A percentile compares a stretch with the other conserved stretches of the same genome.
Conservation (phyloP, 805 yeast genomes). For the Blastobotrys muscicola region DNA sequence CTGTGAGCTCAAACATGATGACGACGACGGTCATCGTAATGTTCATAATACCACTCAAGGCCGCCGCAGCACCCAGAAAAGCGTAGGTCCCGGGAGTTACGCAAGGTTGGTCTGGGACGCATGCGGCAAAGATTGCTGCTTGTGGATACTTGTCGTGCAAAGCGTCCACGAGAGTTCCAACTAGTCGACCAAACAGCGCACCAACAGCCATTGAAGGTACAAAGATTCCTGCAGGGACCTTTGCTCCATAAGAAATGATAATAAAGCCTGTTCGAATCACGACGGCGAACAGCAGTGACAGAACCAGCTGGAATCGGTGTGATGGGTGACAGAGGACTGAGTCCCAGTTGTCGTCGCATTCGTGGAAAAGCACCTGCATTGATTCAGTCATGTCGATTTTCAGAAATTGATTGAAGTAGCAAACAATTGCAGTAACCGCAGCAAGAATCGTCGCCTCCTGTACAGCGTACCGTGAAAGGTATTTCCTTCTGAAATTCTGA, state of each 20-base stretch:
- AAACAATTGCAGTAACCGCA: conserved; percentile 58
- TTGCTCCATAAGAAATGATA: conserved; percentile 66
- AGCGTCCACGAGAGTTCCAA: conserved; percentile 37
- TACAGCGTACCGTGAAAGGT: conserved; percentile 46
- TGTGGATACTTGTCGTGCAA: conserved; percentile 34
- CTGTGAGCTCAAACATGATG: conserved; percentile 90
- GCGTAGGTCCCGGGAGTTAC: conserved; percentile 94
- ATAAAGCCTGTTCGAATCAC: conserved; percentile 60
- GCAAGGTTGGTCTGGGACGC: conserved; percentile 39
- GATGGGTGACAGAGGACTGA: conserved; percentile 23
- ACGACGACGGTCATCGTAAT: conserved; percentile 88
- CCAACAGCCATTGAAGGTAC: conserved; percentile 59
- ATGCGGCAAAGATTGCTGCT: conserved; percentile 29
- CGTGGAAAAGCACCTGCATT: conserved; percentile 83
- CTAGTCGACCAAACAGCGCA: conserved; percentile 46
- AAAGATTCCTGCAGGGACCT: conserved; percentile 52
- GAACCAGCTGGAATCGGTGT: conserved; percentile 28
- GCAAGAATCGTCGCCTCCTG: conserved; percentile 66
- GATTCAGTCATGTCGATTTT: conserved; percentile 89
- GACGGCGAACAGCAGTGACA: conserved; percentile 61
- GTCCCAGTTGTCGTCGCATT: conserved; percentile 50
- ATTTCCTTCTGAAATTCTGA: conserved; percentile 68
- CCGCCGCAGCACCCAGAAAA: conserved; percentile 91
- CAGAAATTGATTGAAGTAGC: conserved; percentile 77
- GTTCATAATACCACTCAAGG: conserved; percentile 89